Evolutionary conservation across 768 basidiomycete genomes (phyloP).

Genomic region (Mycena indigotica): DNA sequence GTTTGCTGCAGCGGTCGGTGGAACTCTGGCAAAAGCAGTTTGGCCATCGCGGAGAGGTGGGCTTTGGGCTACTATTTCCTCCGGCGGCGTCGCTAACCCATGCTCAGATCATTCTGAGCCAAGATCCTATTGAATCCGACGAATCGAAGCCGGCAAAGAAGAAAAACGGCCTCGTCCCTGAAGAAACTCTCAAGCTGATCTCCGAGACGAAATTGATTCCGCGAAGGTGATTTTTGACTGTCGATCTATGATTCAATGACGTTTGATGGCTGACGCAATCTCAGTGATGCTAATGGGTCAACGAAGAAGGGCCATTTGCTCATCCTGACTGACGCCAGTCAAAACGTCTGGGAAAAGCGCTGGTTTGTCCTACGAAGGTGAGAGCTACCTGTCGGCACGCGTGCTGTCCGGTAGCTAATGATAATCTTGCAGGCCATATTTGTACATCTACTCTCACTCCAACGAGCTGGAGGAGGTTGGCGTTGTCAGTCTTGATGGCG

Average conservation of each 20-base stretch:
- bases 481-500: conserved; percentile 79
- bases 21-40: conserved; percentile 84
- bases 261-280: conserved; percentile 1
- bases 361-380: conserved; percentile 91
- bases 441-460: conserved; percentile 83
- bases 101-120: conserved; percentile 73
- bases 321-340: conserved; percentile 78
- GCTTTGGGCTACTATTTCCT: conserved; percentile 11
- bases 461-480: conserved; percentile 83
- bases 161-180: conserved; percentile 37
- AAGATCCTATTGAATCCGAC: conserved; percentile 65
- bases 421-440: conserved; percentile 68
- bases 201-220: conserved; percentile 74
- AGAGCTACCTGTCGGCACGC: conserved; percentile 10
- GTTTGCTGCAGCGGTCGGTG: conserved; percentile 65
- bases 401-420: conserved; percentile 2
- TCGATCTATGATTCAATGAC: no score
- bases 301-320: conserved; percentile 85
- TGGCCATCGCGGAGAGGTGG: conserved; percentile 74
- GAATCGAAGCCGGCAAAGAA: conserved; percentile 38
- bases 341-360: conserved; percentile 77
- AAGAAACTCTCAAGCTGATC: conserved; percentile 65
- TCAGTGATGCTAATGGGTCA: conserved; percentile 62
- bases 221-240: conserved; percentile 72
- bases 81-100: conserved; percentile 1